A percentile compares a stretch with the other conserved stretches of the same genome.
Evolutionary conservation across 2,329 filamentous ascomycete species (phyloP).

Genomic region (Ascochyta viciae-villosae): DNA sequence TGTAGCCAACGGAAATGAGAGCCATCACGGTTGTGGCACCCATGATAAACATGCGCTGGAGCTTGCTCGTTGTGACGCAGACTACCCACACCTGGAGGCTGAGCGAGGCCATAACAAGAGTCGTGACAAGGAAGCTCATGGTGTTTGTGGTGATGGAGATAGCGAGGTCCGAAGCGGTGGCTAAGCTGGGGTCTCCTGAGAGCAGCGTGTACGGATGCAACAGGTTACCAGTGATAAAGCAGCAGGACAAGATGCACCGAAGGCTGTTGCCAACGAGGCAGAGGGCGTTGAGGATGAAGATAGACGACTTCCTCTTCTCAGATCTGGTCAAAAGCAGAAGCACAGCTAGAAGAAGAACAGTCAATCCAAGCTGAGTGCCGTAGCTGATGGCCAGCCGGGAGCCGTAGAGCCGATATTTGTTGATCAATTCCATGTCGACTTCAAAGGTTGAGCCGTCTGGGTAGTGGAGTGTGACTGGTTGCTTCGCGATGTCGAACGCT

Average conservation of each 20-base stretch:
- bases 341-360: conserved; percentile 68
- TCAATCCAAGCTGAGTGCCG: conserved; percentile 73
- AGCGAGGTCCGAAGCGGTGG: conserved; percentile 55
- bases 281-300: conserved; percentile 70
- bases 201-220: conserved; percentile 68
- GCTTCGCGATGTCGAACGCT: conserved; percentile 59
- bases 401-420: conserved; percentile 57
- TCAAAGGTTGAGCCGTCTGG: conserved; percentile 54
- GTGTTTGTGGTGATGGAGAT: conserved; percentile 58
- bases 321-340: conserved; percentile 71
- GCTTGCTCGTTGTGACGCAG: conserved; percentile 57
- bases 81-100: conserved; percentile 70
- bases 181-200: conserved; percentile 60
- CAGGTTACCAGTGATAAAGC: conserved; percentile 68
- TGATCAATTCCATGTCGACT: conserved; percentile 53
- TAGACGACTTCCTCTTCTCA: conserved; percentile 67
- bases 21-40: conserved; percentile 58
- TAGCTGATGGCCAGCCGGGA: conserved; percentile 67
- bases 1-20: conserved; percentile 60
- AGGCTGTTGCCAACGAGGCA: conserved; percentile 67
- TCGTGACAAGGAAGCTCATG: conserved; percentile 60
- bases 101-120: conserved; percentile 65
- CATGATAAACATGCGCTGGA: conserved; percentile 57
- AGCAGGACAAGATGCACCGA: conserved; percentile 63
- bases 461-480: conserved; percentile 58